These are phyloP conservation scores for Chenopodium quinoa DNA, from an alignment of 148 eudicot genomes.

Conservation along the genomic window DNA sequence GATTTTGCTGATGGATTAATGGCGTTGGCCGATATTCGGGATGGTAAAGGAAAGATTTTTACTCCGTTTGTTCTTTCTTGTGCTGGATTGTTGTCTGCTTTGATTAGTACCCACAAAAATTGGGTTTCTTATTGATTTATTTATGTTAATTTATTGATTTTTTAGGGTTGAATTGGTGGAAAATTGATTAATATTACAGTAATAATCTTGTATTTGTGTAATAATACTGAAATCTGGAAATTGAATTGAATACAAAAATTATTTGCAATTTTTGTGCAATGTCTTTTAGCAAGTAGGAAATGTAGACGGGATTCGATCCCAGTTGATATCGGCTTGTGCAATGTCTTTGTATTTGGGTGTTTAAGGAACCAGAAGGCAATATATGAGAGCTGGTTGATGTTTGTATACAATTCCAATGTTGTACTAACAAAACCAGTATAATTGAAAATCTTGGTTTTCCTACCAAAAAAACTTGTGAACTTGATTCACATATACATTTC, in stretches of 20 bases:
- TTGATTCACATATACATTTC: neutral
- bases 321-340: no score
- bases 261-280: neutral
- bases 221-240: neutral
- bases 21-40: conserved; percentile 82
- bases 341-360: no score
- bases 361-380: no score
- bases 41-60: conserved; percentile 53
- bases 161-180: no score
- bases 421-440: neutral
- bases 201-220: neutral
- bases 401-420: neutral
- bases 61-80: conserved; percentile 59
- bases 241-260: neutral
- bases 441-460: no score
- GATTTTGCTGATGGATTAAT: conserved; percentile 88
- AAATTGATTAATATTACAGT: no score
- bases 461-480: neutral
- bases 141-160: neutral
- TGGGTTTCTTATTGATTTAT: conserved; percentile 68
- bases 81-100: conserved; percentile 79
- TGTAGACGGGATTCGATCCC: neutral
- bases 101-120: conserved; percentile 84
- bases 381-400: neutral
- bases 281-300: neutral